phyloP scores from a whole-genome alignment of 352 stramenopile species.

The Phytophthora europaea region DNA sequence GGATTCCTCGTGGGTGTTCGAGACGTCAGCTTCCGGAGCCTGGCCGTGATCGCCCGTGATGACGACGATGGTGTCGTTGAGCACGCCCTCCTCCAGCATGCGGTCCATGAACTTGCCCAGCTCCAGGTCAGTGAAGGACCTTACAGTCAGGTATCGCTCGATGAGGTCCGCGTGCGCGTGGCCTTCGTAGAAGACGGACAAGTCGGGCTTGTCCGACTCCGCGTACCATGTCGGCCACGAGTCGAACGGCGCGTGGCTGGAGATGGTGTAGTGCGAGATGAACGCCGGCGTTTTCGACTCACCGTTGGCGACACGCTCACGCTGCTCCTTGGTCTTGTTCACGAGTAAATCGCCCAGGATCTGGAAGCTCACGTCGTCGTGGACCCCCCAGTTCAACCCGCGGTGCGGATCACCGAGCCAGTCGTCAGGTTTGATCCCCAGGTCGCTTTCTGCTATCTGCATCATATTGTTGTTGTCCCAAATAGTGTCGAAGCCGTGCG shows the following conservation, averaged over 20 bases:
- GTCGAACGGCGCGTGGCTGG: constrained; percentile 58
- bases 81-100: constrained; percentile 47
- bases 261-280: constrained; percentile 70
- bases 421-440: constrained; percentile 44
- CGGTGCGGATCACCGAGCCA: constrained; percentile 35
- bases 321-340: constrained; percentile 54
- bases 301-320: constrained; percentile 21
- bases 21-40: constrained; percentile 48
- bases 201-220: constrained; percentile 42
- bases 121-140: constrained; percentile 58
- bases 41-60: constrained; percentile 66
- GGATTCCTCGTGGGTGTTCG: constrained; percentile 46
- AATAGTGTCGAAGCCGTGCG: constrained; percentile 60
- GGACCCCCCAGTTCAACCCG: constrained; percentile 52
- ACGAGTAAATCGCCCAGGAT: constrained; percentile 56
- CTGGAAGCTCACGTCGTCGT: constrained; percentile 60
- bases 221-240: constrained; percentile 53
- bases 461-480: constrained; percentile 52
- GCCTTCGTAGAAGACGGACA: constrained; percentile 44
- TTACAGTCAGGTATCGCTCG: constrained; percentile 49
- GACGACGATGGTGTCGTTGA: constrained; percentile 68
- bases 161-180: constrained; percentile 32
- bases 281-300: constrained; percentile 55
- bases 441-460: constrained; percentile 37
- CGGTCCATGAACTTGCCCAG: constrained; percentile 65